Conservation (phyloP, 176 grass and related monocot species). For the Melocanna baccifera region DNA sequence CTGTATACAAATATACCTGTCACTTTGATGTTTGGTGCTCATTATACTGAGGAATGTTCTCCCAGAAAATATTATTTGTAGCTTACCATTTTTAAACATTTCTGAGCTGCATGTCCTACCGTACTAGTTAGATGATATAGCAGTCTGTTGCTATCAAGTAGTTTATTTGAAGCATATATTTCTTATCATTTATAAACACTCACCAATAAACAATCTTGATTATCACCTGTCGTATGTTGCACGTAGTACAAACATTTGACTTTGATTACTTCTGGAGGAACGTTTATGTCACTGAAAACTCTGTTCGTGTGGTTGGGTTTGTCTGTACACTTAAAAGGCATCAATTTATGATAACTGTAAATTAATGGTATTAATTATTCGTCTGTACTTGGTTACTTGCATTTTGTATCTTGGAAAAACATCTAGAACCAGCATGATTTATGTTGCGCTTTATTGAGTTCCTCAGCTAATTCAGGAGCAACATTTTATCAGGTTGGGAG, state of each 20-base stretch:
- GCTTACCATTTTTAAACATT: neutral
- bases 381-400: neutral
- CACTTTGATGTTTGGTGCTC: neutral
- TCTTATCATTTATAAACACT: neutral
- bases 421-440: slow-evolving; percentile 5
- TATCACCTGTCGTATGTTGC: neutral
- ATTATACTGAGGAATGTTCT: neutral
- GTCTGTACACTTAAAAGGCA: neutral
- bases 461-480: slow-evolving; percentile 19
- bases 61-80: neutral
- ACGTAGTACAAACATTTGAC: neutral
- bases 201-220: neutral
- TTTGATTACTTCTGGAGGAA: neutral
- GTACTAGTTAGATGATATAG: neutral
- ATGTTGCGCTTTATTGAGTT: neutral
- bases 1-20: neutral
- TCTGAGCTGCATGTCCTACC: neutral
- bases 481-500: slow-evolving; percentile 62
- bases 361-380: neutral
- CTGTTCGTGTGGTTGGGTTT: neutral
- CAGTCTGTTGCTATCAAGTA: no score
- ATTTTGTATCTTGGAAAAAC: neutral
- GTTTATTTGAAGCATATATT: neutral
- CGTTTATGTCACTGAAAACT: neutral
- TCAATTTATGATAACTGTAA: neutral